A percentile compares a stretch with the other conserved stretches of the same genome.
Conservation (phyloP, 2,329 filamentous ascomycete species). For the Aspergillus sp. region DNA sequence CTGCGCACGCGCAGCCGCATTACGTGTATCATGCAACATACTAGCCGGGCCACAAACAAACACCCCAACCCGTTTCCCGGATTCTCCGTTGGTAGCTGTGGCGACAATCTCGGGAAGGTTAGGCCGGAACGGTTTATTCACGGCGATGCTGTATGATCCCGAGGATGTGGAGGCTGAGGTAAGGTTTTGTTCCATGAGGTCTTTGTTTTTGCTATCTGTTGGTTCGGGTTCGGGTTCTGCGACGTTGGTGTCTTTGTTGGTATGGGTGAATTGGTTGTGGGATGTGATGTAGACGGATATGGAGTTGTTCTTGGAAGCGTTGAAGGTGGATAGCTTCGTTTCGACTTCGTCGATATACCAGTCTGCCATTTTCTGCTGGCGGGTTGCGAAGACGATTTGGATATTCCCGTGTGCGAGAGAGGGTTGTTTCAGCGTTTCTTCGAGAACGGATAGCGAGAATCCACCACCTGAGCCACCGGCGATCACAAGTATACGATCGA, state of each 20-base stretch:
- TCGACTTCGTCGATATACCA: slow-evolving; percentile 9
- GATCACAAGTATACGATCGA: slow-evolving; percentile 43
- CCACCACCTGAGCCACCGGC: slow-evolving; percentile 53
- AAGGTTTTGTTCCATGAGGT: not conserved
- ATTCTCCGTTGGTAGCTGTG: slow-evolving; percentile 10
- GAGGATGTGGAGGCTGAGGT: not conserved
- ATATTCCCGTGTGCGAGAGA: not conserved
- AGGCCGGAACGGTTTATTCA: slow-evolving; percentile 21
- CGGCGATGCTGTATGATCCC: not conserved
- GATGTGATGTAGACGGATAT: slow-evolving; percentile 14
- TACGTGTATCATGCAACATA: slow-evolving; percentile 44
- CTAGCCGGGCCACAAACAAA: slow-evolving; percentile 41
- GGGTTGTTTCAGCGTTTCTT: slow-evolving; percentile 24
- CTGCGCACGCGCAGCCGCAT: slow-evolving; percentile 42
- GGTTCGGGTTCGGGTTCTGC: not conserved
- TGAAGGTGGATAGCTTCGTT: slow-evolving; percentile 1
- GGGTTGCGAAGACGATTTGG: slow-evolving; percentile 11
- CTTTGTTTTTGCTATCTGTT: not conserved
- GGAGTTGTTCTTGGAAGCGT: slow-evolving; percentile 4
- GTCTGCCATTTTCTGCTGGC: slow-evolving; percentile 2
- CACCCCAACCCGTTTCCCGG: slow-evolving; percentile 14
- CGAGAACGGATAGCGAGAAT: slow-evolving; percentile 45
- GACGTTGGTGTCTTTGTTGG: not conserved
- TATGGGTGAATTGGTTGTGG: not conserved
- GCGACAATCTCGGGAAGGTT: slow-evolving; percentile 21